Conservation (phyloP, 2,329 filamentous ascomycete species). For the Alternaria arborescens region DNA sequence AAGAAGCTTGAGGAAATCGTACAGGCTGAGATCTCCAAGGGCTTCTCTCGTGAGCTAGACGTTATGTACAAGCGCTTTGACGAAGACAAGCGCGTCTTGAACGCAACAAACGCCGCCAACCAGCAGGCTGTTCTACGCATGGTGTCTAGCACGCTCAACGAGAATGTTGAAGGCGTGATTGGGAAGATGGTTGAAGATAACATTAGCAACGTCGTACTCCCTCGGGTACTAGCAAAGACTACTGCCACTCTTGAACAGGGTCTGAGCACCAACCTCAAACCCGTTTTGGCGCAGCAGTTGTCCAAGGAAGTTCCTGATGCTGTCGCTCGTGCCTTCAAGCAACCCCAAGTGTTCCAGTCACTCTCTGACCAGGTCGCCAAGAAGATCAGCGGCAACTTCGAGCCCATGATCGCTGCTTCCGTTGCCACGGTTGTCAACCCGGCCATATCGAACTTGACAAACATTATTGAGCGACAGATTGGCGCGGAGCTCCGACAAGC, state of each 20-base stretch:
- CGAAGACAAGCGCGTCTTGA: conserved; percentile 73
- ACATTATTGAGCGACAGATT: conserved; percentile 72
- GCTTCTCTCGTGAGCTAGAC: conserved; percentile 59
- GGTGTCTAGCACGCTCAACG: conserved; percentile 72
- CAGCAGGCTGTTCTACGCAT: conserved; percentile 74
- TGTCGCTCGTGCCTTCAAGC: conserved; percentile 73
- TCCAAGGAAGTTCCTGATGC: conserved; percentile 78
- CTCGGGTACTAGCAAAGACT: conserved; percentile 73
- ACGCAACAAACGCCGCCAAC: conserved; percentile 69
- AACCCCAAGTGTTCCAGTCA: conserved; percentile 74
- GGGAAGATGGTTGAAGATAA: conserved; percentile 77
- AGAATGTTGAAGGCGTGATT: conserved; percentile 79
- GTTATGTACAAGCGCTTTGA: conserved; percentile 68
- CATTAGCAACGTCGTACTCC: conserved; percentile 78
- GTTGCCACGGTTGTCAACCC: conserved; percentile 64
- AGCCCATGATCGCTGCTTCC: conserved; percentile 71
- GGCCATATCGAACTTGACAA: conserved; percentile 72
- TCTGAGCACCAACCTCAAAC: conserved; percentile 72
- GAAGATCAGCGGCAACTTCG: conserved; percentile 72
- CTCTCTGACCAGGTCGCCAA: conserved; percentile 77
- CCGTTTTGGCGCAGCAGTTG: conserved; percentile 70
- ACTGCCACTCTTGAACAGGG: conserved; percentile 75
- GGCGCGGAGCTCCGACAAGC: conserved; percentile 61
- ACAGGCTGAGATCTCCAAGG: conserved; percentile 59
- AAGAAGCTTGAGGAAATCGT: conserved; percentile 62